Percentiles rank a stretch among this genome's conserved stretches.
These are phyloP conservation scores for Phoenix dactylifera DNA, from an alignment of 176 grass and related monocot genomes.

Conservation along the genomic window DNA sequence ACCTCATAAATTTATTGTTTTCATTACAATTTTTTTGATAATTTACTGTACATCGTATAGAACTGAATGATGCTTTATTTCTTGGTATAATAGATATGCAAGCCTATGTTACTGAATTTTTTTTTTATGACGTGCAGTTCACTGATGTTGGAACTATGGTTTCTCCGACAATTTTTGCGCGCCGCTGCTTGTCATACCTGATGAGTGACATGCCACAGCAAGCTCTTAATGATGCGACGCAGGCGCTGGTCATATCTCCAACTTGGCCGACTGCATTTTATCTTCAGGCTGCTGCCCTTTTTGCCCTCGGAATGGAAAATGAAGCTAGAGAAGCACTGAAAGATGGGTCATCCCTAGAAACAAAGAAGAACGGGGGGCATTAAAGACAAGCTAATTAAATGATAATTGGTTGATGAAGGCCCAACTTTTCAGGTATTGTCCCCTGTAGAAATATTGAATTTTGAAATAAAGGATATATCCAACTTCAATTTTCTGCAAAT, in stretches of 20 bases:
- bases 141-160: conserved; percentile 95
- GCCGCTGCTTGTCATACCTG: conserved; percentile 84
- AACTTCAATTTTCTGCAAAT: conserved; percentile 22
- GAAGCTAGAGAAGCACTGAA: conserved; percentile 81
- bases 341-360: conserved; percentile 67
- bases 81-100: not conserved
- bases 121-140: conserved; percentile 45
- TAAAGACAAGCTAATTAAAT: conserved; percentile 24
- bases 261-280: conserved; percentile 85
- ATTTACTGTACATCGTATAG: not conserved
- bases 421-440: conserved; percentile 18
- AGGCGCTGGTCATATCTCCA: conserved; percentile 86
- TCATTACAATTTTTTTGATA: not conserved
- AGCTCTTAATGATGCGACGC: conserved; percentile 78
- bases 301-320: conserved; percentile 73
- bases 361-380: conserved; percentile 35
- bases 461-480: no score
- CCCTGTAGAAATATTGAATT: not conserved
- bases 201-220: conserved; percentile 68
- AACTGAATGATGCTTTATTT: not conserved
- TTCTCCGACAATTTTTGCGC: conserved; percentile 88
- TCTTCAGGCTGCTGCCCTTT: conserved; percentile 71
- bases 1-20: not conserved
- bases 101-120: not conserved
- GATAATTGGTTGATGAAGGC: not conserved